Conservation (phyloP, 305 asterid species). For the Rubia tinctorum region DNA sequence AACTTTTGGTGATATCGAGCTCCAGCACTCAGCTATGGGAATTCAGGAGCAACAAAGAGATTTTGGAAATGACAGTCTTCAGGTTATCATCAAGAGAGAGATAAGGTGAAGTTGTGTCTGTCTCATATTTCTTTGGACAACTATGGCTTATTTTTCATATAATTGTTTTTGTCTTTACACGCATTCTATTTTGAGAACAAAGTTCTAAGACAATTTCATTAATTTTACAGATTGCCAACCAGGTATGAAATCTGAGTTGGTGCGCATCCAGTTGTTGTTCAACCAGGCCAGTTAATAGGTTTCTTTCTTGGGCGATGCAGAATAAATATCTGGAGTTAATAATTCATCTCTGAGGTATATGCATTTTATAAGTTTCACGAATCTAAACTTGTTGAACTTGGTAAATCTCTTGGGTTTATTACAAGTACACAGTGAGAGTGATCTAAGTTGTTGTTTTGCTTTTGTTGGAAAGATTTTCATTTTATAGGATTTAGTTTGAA, state of each 20-base stretch:
- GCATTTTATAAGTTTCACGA: too few relatives aligned
- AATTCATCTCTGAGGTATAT: not conserved
- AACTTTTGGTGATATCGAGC: not conserved
- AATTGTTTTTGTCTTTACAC: not conserved
- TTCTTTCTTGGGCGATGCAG: not conserved
- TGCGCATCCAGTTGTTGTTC: too few relatives aligned
- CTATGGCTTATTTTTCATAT: too few relatives aligned
- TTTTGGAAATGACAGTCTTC: constrained; percentile 9
- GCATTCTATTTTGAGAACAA: not conserved
- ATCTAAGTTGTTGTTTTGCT: too few relatives aligned
- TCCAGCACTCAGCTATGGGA: constrained; percentile 7
- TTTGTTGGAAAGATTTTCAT: too few relatives aligned
- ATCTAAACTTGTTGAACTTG: too few relatives aligned
- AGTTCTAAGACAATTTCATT: not conserved
- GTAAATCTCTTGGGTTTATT: too few relatives aligned
- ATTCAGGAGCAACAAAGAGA: constrained; percentile 14
- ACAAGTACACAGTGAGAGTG: too few relatives aligned
- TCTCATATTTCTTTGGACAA: not conserved
- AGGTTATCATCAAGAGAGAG: not conserved
- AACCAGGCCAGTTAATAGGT: too few relatives aligned
- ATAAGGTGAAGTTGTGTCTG: not conserved
- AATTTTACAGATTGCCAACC: not conserved
- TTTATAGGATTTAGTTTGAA: too few relatives aligned
- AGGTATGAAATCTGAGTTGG: not conserved
- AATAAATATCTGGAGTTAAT: too few relatives aligned